Evolutionary conservation across 768 basidiomycete genomes (phyloP).

Genomic region (Psilocybe tampanensis): DNA sequence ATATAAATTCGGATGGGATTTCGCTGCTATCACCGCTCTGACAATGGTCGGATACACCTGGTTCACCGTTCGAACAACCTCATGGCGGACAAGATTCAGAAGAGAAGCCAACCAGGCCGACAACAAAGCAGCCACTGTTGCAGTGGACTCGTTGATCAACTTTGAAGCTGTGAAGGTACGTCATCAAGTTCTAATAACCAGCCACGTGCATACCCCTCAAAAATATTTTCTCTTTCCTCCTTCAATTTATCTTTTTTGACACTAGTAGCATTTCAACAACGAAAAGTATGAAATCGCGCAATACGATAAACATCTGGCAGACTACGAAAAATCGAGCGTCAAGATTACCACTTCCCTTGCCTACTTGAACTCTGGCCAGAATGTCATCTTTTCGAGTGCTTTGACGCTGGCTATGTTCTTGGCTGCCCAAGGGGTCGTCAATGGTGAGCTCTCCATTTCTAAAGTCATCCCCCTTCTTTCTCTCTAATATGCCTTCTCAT

Average conservation of each 20-base stretch:
- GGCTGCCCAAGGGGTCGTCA: conserved; percentile 91
- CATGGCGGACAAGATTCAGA: conserved; percentile 95
- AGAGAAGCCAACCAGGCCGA: conserved; percentile 95
- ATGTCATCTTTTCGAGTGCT: conserved; percentile 93
- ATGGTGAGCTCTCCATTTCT: conserved; percentile 53
- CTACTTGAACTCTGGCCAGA: conserved; percentile 94
- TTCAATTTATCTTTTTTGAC: conserved; percentile 3
- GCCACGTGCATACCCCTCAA: conserved; percentile 7
- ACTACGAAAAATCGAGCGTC: conserved; percentile 90
- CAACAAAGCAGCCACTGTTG: conserved; percentile 91
- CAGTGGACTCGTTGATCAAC: conserved; percentile 96
- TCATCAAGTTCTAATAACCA: background rate
- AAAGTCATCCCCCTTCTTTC: background rate
- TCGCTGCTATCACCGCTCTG: conserved; percentile 84
- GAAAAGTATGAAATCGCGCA: conserved; percentile 88
- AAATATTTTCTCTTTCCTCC: background rate
- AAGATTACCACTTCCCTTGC: conserved; percentile 96
- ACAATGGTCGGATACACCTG: conserved; percentile 93
- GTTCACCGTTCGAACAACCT: conserved; percentile 96
- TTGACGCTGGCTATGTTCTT: conserved; percentile 95
- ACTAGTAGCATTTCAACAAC: conserved; percentile 90
- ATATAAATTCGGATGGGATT: conserved; percentile 97
- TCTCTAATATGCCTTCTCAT: background rate
- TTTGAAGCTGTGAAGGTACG: conserved; percentile 97
- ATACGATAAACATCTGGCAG: conserved; percentile 86